Base-by-base conservation (phyloP, 2,329 filamentous ascomycete species). In the Ophiostoma himal-ulmi region DNA sequence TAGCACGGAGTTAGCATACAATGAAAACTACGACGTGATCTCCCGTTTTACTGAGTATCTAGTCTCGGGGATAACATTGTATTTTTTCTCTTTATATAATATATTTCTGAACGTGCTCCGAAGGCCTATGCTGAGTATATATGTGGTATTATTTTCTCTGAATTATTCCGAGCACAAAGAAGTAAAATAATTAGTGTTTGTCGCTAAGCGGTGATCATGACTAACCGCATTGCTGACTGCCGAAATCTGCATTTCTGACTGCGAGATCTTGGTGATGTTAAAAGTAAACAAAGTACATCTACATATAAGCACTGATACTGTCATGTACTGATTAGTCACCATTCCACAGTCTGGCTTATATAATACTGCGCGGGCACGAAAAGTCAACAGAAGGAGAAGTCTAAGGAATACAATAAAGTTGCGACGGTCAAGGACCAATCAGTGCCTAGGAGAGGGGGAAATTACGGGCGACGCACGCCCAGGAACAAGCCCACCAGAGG, bases 381-480 rank as follows among this genome's bases (percentile, higher is more conserved):
- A 13, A 10, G 10, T 22, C 39, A 17, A 54, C 48, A 54, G 30
- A 54, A 52, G 22, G n/a, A 57, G 2, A 39, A 39, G 37, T 2
- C 37, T 11, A 39, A 39, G 13, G 10, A 44, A 17, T 13, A 20
- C 5, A 44, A 17, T 30, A 30, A 4, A 30, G 30, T 30, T 30
- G 30, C 11, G 41, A 54, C 48, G 48, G 48, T 26, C n/a, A 57
- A 57, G 1, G 10, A 13, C 52, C 52, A 57, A 57, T 57, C 22
- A 57, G 52, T 57, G 22, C n/a, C 52, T 8, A 57, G 57, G 10
- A 62, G 57, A 62, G 57, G 57, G 57, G 57, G 57, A 62, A 62
- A 62, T 62, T 62, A 62, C 57, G 57, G 57, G 26, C 57, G 57
- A 36, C 57, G 57, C 52, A 62, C 57, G 57, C 26, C 57, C 26